These are phyloP conservation scores for Annona squamosa DNA, from an alignment of 164 flowering plant species.

Conservation along the genomic window DNA sequence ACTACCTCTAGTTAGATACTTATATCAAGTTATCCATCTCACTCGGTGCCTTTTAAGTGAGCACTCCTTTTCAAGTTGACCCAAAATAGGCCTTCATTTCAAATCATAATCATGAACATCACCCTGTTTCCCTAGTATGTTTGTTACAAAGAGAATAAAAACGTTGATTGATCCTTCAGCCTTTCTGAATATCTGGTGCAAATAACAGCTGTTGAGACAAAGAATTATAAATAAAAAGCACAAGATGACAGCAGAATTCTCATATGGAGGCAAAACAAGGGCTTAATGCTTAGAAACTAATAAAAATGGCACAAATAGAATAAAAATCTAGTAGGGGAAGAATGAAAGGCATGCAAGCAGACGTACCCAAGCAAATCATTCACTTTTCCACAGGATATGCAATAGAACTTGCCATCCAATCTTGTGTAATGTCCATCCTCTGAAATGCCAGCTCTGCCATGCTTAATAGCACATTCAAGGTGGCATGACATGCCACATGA, in stretches of 20 bases:
- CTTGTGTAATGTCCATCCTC: conserved; percentile 27
- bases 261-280: background rate
- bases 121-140: too few species aligned
- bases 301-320: background rate
- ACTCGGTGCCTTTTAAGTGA: too few species aligned
- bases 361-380: conserved; percentile 79
- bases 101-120: too few species aligned
- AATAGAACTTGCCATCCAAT: conserved; percentile 70
- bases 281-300: background rate
- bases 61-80: too few species aligned
- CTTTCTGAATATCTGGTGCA: background rate
- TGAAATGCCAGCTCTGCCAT: conserved; percentile 58
- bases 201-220: background rate
- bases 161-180: too few species aligned
- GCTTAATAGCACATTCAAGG: conserved; percentile 80
- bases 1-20: too few species aligned
- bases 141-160: too few species aligned
- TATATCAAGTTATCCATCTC: too few species aligned
- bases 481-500: conserved; percentile 92
- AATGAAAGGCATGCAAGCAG: background rate
- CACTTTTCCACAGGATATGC: conserved; percentile 77
- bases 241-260: background rate
- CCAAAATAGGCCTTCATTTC: too few species aligned
- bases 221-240: background rate
- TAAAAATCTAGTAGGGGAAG: background rate